Evolutionary conservation across 805 yeast species (phyloP), one percentile per base, ranked within the genome.

Genomic region (Candida easanensis): DNA sequence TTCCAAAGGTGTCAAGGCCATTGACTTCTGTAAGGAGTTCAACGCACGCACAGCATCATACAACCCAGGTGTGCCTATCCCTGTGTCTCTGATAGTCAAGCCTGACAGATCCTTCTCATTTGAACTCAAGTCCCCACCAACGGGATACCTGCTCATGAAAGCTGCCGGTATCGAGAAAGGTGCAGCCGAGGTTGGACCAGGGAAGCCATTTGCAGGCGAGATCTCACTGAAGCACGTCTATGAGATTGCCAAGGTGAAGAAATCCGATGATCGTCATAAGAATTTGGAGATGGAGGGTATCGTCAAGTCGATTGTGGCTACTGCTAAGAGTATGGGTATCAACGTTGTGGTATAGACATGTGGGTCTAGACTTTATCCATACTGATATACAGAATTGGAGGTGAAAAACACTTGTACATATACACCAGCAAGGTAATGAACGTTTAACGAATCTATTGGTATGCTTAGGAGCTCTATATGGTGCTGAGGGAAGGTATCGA

Each of bases 1-100:
- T 53, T 91, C 98, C 46, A 91, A 91, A 65, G 99, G 99, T 73
- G 95, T 93, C 36, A 93, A 93, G 63, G 98, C 98, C 50, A 93
- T 93, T 59, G 99, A 93, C 65, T 93, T 93, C 60, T 91, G 98
- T 70, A 93, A 93, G 66, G 98, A 93, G 63, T 93, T 93, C 73
- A 93, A 93, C 63, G 99, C 99, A 20, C 82, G 96, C 64, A 89
- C 98, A 11, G 95, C 96, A 7, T 81, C 82, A 52, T 84, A 79
- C 60, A 76, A 76, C 41, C 88, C 95, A 14, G 97, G 96, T 34
- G 79, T 79, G 1, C 99, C 99, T 13, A 77, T 91, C 36, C 99
- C 99, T 0, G 90, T 86, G 34, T 65, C 84, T 32, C 75, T 93
- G 39, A 83, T 83, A 0, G 89, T 93, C 31, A 84, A 80, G 57